phyloP scores from a whole-genome alignment of 2,329 filamentous ascomycete genomes.

The Aspergillus intermedius region DNA sequence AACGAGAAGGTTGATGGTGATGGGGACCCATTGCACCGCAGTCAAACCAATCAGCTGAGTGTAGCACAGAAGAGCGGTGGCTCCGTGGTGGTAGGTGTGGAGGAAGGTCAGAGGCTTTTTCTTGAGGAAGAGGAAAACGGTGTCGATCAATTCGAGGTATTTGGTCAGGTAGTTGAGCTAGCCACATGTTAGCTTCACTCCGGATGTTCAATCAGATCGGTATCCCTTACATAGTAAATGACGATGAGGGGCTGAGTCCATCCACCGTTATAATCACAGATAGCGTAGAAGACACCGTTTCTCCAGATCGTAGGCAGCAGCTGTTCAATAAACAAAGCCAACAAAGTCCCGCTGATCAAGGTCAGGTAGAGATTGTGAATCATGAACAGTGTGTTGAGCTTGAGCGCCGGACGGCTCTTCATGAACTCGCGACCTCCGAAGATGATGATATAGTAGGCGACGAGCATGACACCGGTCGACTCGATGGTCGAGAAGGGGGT shows the following conservation, averaged over 20 bases:
- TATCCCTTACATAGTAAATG: conserved; percentile 80
- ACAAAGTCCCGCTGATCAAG: conserved; percentile 68
- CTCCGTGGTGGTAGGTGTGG: conserved; percentile 97
- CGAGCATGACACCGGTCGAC: conserved; percentile 71
- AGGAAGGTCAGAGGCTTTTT: conserved; percentile 99
- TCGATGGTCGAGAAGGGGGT: conserved; percentile 88
- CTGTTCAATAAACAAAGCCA: conserved; percentile 86
- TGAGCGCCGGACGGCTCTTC: conserved; percentile 76
- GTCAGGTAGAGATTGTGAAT: conserved; percentile 96
- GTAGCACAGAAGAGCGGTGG: conserved; percentile 94
- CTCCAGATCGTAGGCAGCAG: conserved; percentile 74
- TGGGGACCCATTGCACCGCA: conserved; percentile 89
- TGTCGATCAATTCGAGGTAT: conserved; percentile 92
- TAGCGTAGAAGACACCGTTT: conserved; percentile 78
- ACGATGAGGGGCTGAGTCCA: conserved; percentile 92
- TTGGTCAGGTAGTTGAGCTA: conserved; percentile 98
- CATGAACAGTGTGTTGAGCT: conserved; percentile 85
- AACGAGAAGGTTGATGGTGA: conserved; percentile 84
- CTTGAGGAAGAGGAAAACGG: conserved; percentile 95
- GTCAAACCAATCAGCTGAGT: conserved; percentile 91
- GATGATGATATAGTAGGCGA: conserved; percentile 87
- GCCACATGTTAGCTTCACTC: conserved; percentile 31
- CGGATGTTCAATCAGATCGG: background rate
- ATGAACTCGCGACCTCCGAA: conserved; percentile 89
- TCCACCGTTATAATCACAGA: conserved; percentile 70